Evolutionary conservation across 106 monocot species (phyloP).

Genomic region (Narthecium ossifragum): DNA sequence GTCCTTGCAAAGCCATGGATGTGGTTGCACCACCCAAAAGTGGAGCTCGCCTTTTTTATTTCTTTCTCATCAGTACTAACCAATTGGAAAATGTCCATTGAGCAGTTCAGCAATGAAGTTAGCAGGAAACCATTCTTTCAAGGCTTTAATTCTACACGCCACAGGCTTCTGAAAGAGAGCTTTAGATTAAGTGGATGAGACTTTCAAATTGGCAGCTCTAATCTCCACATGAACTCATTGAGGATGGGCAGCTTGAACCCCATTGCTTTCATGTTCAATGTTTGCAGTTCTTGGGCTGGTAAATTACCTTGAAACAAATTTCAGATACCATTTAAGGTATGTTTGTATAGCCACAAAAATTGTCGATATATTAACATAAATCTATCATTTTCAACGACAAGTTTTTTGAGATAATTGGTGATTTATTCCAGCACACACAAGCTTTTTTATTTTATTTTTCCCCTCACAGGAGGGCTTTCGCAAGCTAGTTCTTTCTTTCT

Average conservation of each 20-base stretch:
- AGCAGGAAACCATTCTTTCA: neutral
- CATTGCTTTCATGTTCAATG: neutral
- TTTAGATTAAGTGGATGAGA: neutral
- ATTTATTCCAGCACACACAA: no score
- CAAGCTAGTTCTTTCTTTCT: constrained; percentile 1
- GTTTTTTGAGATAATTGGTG: no score
- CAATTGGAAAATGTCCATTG: neutral
- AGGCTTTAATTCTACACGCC: neutral
- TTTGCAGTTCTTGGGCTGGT: neutral
- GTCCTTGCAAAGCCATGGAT: constrained; percentile 1
- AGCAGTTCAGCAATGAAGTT: neutral
- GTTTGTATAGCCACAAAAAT: no score
- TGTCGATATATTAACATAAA: no score
- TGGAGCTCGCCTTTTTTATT: neutral
- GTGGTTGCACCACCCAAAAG: neutral
- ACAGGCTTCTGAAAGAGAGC: neutral
- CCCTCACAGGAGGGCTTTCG: neutral
- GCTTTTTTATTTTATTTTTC: no score
- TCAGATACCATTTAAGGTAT: no score
- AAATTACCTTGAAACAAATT: no score
- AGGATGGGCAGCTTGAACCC: constrained; percentile 1
- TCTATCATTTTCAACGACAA: no score
- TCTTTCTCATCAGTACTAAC: neutral
- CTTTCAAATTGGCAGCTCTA: neutral
- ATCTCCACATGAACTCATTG: neutral